A percentile compares a stretch with the other conserved stretches of the same genome.
Conservation (phyloP, 1,284 basidiomycete species). For the Apiotrichum montevideense region DNA sequence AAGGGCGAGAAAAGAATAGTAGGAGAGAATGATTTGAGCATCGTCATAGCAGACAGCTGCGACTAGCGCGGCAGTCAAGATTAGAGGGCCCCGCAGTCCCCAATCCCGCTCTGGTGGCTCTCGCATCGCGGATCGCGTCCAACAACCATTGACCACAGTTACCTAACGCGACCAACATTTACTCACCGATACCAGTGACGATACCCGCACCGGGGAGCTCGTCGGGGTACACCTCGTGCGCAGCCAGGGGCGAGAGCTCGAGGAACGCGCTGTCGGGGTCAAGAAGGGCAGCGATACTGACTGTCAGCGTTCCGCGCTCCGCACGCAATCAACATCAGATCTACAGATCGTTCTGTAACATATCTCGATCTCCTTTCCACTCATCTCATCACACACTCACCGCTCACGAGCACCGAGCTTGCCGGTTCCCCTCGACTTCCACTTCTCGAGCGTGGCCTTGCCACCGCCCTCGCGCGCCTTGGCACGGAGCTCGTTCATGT, state of each 20-base stretch:
- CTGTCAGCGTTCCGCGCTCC: background rate
- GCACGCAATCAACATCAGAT: too few species aligned
- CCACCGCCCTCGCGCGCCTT: constrained; percentile 48
- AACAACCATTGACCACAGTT: too few species aligned
- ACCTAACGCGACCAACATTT: too few species aligned
- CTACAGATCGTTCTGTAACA: too few species aligned
- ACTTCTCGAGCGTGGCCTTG: constrained; percentile 59
- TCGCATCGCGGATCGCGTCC: too few species aligned
- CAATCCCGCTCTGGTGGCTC: too few species aligned
- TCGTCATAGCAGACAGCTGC: too few species aligned
- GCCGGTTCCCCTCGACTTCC: constrained; percentile 66
- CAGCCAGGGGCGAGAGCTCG: constrained; percentile 79
- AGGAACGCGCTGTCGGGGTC: constrained; percentile 86
- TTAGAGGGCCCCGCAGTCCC: too few species aligned
- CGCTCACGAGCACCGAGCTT: constrained; percentile 83
- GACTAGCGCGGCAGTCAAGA: too few species aligned
- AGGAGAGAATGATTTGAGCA: too few species aligned
- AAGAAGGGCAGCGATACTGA: constrained; percentile 60
- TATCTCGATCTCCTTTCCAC: too few species aligned
- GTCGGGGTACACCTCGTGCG: constrained; percentile 78
- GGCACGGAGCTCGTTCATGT: constrained; percentile 49
- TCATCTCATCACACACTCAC: constrained; percentile 47
- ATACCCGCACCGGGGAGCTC: constrained; percentile 81
- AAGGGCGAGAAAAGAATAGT: too few species aligned
- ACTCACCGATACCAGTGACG: constrained; percentile 75